Conservation (phyloP, 1,139 yeast genomes). For the Groenewaldozyma auringiensis region DNA sequence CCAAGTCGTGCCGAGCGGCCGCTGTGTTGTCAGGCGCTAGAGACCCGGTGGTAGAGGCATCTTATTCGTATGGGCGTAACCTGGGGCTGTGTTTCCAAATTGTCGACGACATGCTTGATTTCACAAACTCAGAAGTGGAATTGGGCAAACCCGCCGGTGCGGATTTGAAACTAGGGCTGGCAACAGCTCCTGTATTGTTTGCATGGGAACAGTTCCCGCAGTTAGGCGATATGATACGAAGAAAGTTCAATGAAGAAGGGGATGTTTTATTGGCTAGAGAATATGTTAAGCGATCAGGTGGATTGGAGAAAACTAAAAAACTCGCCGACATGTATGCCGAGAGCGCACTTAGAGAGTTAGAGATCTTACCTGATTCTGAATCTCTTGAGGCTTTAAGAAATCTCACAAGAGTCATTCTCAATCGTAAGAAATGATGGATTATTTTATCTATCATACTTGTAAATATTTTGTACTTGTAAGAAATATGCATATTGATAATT, state of each 20-base stretch:
- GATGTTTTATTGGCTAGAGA: conserved; percentile 74
- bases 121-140: conserved; percentile 71
- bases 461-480: conserved; percentile 1
- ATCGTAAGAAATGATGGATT: conserved; percentile 54
- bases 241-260: conserved; percentile 74
- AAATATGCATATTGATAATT: not conserved
- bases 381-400: conserved; percentile 83
- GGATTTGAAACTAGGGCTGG: conserved; percentile 85
- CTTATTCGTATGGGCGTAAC: conserved; percentile 88
- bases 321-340: conserved; percentile 75
- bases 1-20: conserved; percentile 90
- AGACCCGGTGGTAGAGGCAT: conserved; percentile 65
- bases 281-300: conserved; percentile 64
- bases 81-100: conserved; percentile 93
- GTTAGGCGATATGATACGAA: conserved; percentile 70
- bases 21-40: conserved; percentile 87
- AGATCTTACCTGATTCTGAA: conserved; percentile 72
- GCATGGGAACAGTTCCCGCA: conserved; percentile 91
- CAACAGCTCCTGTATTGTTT: conserved; percentile 92
- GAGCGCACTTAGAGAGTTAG: conserved; percentile 63
- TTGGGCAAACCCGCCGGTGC: conserved; percentile 96
- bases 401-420: conserved; percentile 73
- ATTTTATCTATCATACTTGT: conserved; percentile 1
- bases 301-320: conserved; percentile 66
- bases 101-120: conserved; percentile 94